These are phyloP conservation scores for Hibiscus mutabilis DNA, from an alignment of 345 rosid species.

Conservation along the genomic window DNA sequence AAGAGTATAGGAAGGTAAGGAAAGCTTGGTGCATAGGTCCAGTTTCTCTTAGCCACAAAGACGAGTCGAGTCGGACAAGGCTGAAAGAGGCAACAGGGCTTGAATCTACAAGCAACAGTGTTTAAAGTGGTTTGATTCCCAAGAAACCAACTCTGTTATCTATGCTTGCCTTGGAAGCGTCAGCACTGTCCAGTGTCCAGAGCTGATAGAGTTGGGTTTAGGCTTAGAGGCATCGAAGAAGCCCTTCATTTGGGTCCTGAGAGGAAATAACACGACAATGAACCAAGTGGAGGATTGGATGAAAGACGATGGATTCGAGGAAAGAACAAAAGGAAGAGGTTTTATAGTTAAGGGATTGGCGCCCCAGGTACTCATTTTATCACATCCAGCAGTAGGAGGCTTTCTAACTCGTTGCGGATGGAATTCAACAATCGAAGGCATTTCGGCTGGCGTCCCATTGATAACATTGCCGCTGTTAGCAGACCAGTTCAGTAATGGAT, in stretches of 20 bases:
- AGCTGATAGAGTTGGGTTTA: slow-evolving; percentile 36
- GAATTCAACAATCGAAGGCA: slow-evolving; percentile 50
- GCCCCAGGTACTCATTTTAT: slow-evolving; percentile 45
- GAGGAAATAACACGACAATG: slow-evolving; percentile 2
- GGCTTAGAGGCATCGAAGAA: slow-evolving; percentile 37
- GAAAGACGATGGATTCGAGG: slow-evolving; percentile 29
- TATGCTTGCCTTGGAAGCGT: slow-evolving; percentile 49
- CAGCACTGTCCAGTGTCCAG: slow-evolving; percentile 16
- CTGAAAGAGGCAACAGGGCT: slow-evolving; percentile 31
- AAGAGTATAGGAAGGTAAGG: slow-evolving; percentile 19
- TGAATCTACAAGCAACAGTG: slow-evolving; percentile 13
- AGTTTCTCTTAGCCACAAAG: slow-evolving; percentile 29
- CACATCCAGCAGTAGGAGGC: slow-evolving; percentile 41
- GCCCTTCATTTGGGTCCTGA: slow-evolving; percentile 30
- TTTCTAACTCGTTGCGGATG: slow-evolving; percentile 61
- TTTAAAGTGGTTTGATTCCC: slow-evolving; percentile 38
- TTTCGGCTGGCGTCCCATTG: slow-evolving; percentile 34
- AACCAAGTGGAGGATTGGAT: slow-evolving; percentile 6
- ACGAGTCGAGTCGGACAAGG: slow-evolving; percentile 22
- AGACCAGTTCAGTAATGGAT: slow-evolving; percentile 34
- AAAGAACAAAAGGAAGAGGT: slow-evolving; percentile 36
- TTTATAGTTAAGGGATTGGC: slow-evolving; percentile 49
- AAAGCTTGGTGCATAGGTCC: slow-evolving; percentile 47
- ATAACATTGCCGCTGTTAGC: slow-evolving; percentile 34
- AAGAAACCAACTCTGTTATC: slow-evolving; percentile 22